Base-by-base conservation (phyloP, 495 filamentous ascomycete genomes). In the Amphirosellinia nigrospora region DNA sequence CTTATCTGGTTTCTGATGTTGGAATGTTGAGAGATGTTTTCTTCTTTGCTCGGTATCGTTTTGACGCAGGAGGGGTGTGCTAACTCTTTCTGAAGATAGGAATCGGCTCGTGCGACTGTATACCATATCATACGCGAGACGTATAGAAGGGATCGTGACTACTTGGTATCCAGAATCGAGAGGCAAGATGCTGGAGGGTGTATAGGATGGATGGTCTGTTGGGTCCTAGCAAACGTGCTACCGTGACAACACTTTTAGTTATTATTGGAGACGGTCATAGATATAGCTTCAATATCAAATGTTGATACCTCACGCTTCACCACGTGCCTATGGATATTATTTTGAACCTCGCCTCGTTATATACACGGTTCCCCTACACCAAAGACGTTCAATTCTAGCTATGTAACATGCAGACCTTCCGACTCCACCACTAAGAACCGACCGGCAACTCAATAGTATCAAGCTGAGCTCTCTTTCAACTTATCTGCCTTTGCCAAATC, bases 401-500 rank as follows among this genome's bases (percentile, higher is more conserved):
- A 63, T 26, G n/a, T 46, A n/a, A 48, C 23, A 63, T 32, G 60
- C n/a, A 46, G 21, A 63, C 10, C 8, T 36, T 13, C 41, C 30
- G n/a, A n/a, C 23, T 23, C 13, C 13, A 46, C 36, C 16, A 46
- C 23, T 15, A 38, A 63, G 26, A 5, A 16, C 30, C 46, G 3
- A 41, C 46, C 45, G 19, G 13, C 8, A 6, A 7, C 46, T 41
- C 26, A 10, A 21, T 41, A 36, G 23, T 41, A 48, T 76, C 53
- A 74, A 19, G 74, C 76, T 72, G 73, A 76, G 39, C 58, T 59
- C 11, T 76, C 77, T 76, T 86, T 84, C 28, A 80, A 70, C 45
- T 78, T 78, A 38, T 67, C 74, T 23, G 58, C 74, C 32, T 76
- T 75, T 1, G 88, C 86, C 66, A 92, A 86, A 71, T 94, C 90